Base-by-base conservation (phyloP, 2,329 filamentous ascomycete species). In the Trichoderma aggressivum region DNA sequence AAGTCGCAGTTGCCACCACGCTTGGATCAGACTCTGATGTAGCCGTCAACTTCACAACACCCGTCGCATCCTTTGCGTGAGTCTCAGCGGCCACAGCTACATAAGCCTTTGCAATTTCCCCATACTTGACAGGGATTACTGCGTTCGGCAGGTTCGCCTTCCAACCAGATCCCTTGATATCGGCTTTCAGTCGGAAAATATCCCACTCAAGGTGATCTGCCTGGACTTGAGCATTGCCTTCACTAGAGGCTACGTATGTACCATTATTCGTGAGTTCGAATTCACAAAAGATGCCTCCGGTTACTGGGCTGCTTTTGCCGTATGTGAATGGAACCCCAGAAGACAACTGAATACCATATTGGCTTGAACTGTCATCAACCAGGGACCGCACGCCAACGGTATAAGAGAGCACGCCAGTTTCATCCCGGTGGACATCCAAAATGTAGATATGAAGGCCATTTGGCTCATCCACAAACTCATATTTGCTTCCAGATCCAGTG, bases 401-500 rank as follows among this genome's bases (percentile, higher is more conserved):
- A 75, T 87, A 88, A 28, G 81, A 83, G 8, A 88, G 75, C 0
- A 86, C 79, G 5, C 84, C 84, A 1, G 73, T 72, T 0, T 75
- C 75, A 70, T 85, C 82, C 3, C 84, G 81, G 24, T 80, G 77
- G 11, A 80, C 80, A 11, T 82, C 78, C 21, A 87, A 70, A 16
- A 87, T 78, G 74, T 87, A 88, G 26, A 87, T 82, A 72, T 87
- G 85, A 61, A 87, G 73, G 3, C 80, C 75, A 69, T 87, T 88
- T 3, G 81, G 76, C 73, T 79, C 77, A 73, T 88, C 86, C 7
- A 83, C 75, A 73, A 83, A 80, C 77, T 87, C 86, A 69, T 78
- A 87, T 75, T 85, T 74, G 34, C 84, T 86, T 6, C 85, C 85
- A 0, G 84, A 86, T 21, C 84, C 78, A 0, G 85, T 86, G 12